phyloP scores from a whole-genome alignment of 78 protist species.

The Dictyostelium purpureum region DNA sequence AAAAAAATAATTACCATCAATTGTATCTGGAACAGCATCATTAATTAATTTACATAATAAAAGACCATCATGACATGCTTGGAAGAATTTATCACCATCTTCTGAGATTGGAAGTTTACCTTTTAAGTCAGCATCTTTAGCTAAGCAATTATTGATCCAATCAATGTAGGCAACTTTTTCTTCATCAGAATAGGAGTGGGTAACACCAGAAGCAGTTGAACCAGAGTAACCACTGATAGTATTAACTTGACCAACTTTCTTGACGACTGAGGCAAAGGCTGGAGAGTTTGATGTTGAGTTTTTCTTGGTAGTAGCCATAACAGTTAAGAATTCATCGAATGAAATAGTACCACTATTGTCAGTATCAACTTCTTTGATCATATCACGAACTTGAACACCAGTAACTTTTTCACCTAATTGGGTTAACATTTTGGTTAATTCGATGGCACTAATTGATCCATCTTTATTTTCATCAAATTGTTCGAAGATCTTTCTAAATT shows the following conservation, averaged over 20 bases:
- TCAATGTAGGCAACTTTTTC: slow-evolving; percentile 88
- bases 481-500: slow-evolving; percentile 20
- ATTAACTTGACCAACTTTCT: slow-evolving; percentile 66
- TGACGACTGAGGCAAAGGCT: slow-evolving; percentile 50
- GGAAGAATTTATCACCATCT: slow-evolving; percentile 73
- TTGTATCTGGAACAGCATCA: slow-evolving; percentile 90
- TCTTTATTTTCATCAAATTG: slow-evolving; percentile 68
- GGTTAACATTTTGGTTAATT: slow-evolving; percentile 14
- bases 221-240: slow-evolving; percentile 69
- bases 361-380: slow-evolving; percentile 77
- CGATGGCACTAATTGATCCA: slow-evolving; percentile 37
- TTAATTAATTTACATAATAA: slow-evolving; percentile 92
- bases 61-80: slow-evolving; percentile 81
- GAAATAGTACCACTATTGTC: slow-evolving; percentile 36
- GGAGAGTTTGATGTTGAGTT: slow-evolving; percentile 1
- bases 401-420: slow-evolving; percentile 66
- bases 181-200: slow-evolving; percentile 88
- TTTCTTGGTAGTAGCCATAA: slow-evolving; percentile 36
- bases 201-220: slow-evolving; percentile 51
- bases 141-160: slow-evolving; percentile 87
- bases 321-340: slow-evolving; percentile 59
- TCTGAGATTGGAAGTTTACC: slow-evolving; percentile 34
- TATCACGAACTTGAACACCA: slow-evolving; percentile 73
- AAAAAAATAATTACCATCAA: slow-evolving; percentile 82
- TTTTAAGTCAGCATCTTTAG: slow-evolving; percentile 84